Conservation (phyloP, 2,329 filamentous ascomycete genomes). For the Thielaviopsis euricoi region DNA sequence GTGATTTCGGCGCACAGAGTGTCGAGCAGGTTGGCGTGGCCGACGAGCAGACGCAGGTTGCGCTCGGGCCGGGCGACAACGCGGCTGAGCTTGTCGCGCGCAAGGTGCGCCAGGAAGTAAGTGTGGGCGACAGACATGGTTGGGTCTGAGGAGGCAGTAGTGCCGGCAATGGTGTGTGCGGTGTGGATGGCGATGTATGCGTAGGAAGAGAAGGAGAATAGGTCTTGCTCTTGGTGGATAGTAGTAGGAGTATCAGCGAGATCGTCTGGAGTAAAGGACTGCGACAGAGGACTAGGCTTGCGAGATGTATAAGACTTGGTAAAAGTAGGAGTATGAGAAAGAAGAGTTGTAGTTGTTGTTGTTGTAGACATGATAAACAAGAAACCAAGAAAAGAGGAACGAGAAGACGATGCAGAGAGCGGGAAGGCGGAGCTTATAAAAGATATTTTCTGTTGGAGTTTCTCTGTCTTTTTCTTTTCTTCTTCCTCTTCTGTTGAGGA, state of each 20-base stretch:
- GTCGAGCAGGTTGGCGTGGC: conserved; percentile 96
- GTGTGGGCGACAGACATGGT: conserved; percentile 97
- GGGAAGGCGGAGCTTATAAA: too few relatives aligned
- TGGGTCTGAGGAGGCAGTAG: conserved; percentile 37
- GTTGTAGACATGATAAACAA: background rate
- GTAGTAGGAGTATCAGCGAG: too few relatives aligned
- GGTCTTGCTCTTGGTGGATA: background rate
- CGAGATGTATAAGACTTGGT: conserved; percentile 4
- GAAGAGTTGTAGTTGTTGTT: background rate
- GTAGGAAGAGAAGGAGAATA: conserved; percentile 18
- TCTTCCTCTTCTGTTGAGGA: too few relatives aligned
- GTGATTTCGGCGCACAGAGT: conserved; percentile 81
- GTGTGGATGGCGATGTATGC: conserved; percentile 23
- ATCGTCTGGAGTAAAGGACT: conserved; percentile 12
- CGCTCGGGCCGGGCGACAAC: conserved; percentile 86
- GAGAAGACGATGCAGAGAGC: too few relatives aligned
- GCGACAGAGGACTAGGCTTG: conserved; percentile 10
- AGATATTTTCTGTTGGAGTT: too few relatives aligned
- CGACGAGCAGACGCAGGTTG: conserved; percentile 86
- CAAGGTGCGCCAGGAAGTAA: conserved; percentile 95
- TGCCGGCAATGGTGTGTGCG: conserved; percentile 15
- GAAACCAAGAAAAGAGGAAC: background rate
- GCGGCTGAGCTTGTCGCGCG: conserved; percentile 83
- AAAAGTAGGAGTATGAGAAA: background rate
- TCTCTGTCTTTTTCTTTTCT: too few relatives aligned